A percentile compares a stretch with the other conserved stretches of the same genome.
Evolutionary conservation across 1,139 yeast genomes (phyloP).

Genomic region (Suhomyces ambrosiae): DNA sequence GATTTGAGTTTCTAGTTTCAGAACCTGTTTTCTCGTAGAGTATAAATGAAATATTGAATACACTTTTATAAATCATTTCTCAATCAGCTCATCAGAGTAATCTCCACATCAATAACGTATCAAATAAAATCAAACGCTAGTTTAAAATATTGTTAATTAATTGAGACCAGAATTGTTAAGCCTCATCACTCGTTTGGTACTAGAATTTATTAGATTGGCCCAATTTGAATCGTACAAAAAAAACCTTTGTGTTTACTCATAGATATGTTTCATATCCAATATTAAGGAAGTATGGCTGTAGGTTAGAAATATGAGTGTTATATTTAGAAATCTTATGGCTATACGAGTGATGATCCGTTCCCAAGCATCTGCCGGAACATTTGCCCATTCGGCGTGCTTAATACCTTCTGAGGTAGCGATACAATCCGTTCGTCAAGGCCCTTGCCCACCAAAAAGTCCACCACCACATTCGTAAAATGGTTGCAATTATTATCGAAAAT

Average conservation of each 20-base stretch:
- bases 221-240: no score
- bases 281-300: no score
- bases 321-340: neutral
- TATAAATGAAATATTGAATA: no score
- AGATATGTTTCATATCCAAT: no score
- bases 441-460: slow-evolving; percentile 61
- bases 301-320: neutral
- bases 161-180: no score
- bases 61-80: neutral
- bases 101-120: neutral
- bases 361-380: slow-evolving; percentile 40
- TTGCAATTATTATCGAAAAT: slow-evolving; percentile 70
- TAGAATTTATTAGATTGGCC: no score
- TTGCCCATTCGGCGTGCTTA: slow-evolving; percentile 62
- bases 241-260: no score
- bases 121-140: no score
- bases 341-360: slow-evolving; percentile 10
- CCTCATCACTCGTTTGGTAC: no score
- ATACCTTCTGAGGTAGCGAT: slow-evolving; percentile 57
- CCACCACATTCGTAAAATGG: slow-evolving; percentile 60
- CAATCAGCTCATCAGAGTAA: neutral
- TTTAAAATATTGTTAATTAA: no score
- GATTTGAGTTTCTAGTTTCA: no score
- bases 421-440: slow-evolving; percentile 51
- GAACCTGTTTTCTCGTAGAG: no score